phyloP scores from a whole-genome alignment of 2,329 filamentous ascomycete species.

The Claviceps capensis region DNA sequence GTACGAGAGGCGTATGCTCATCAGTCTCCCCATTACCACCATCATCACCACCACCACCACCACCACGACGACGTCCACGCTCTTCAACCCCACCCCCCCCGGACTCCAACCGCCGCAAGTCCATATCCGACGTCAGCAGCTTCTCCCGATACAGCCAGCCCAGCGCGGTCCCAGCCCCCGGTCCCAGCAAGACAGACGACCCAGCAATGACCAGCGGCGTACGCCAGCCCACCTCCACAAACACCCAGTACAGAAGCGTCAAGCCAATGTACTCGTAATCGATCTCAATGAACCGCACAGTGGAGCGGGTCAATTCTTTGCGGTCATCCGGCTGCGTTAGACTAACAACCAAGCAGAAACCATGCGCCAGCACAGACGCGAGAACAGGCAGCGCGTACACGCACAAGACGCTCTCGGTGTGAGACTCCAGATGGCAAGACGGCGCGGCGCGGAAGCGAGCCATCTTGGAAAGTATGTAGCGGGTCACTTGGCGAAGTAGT shows the following conservation, averaged over 20 bases:
- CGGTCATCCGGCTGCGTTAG: constrained; percentile 29
- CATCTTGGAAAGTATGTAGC: constrained; percentile 12
- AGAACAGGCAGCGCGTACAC: constrained; percentile 32
- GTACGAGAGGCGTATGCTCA: constrained; percentile 23
- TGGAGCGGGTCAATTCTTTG: constrained; percentile 34
- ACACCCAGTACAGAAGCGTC: constrained; percentile 39
- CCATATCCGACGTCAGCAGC: constrained; percentile 14
- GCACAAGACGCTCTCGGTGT: constrained; percentile 21
- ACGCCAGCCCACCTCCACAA: constrained; percentile 35
- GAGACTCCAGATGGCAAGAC: constrained; percentile 29
- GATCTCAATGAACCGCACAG: constrained; percentile 31
- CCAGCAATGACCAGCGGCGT: constrained; percentile 20
- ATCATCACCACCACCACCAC: constrained; percentile 5
- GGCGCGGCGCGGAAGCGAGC: constrained; percentile 15
- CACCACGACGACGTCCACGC: constrained; percentile 4
- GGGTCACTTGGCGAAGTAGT: constrained; percentile 25
- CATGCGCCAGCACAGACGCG: constrained; percentile 29
- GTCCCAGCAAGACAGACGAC: constrained; percentile 20
- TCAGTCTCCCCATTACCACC: constrained; percentile 3
- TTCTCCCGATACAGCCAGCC: constrained; percentile 27
- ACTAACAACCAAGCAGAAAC: constrained; percentile 24
- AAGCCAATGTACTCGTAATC: constrained; percentile 30
- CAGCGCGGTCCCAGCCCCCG: constrained; percentile 24
- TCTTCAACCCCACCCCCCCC: constrained; percentile 9
- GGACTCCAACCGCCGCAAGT: constrained; percentile 7